A percentile compares a stretch with the other conserved stretches of the same genome.
These are phyloP conservation scores for Obelidium mucronatum DNA, from an alignment of 192 early-diverging fungal species.

Conservation along the genomic window DNA sequence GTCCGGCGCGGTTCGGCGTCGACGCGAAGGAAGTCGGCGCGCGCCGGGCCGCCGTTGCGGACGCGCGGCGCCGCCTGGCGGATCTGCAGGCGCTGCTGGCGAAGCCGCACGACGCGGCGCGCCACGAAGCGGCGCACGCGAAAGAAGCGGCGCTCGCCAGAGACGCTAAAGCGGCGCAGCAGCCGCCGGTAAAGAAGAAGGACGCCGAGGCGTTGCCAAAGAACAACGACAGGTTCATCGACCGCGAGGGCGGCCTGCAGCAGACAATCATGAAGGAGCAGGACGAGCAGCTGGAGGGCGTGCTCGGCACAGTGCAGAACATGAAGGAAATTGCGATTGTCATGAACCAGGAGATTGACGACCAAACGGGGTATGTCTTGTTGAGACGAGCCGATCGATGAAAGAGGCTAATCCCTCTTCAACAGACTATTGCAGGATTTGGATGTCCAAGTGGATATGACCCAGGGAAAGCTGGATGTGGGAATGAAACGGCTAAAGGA, in stretches of 20 bases:
- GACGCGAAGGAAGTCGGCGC: conserved; percentile 43
- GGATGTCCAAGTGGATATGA: conserved; percentile 59
- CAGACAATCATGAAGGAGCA: conserved; percentile 58
- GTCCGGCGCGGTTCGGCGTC: conserved; percentile 53
- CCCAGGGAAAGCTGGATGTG: conserved; percentile 53
- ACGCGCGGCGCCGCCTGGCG: conserved; percentile 27
- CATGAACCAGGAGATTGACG: conserved; percentile 65
- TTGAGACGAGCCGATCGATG: neutral
- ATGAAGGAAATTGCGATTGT: conserved; percentile 58
- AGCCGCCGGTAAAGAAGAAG: neutral
- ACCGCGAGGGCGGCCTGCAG: conserved; percentile 52
- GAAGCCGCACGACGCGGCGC: neutral
- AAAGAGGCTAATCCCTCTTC: too few species aligned
- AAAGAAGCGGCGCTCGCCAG: neutral
- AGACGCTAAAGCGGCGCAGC: neutral
- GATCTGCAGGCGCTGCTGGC: conserved; percentile 7
- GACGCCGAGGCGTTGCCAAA: neutral
- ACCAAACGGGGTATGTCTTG: conserved; percentile 53
- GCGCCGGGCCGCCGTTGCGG: conserved; percentile 50
- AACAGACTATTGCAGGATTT: conserved; percentile 56
- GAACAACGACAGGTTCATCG: conserved; percentile 47
- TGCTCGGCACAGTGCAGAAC: conserved; percentile 50
- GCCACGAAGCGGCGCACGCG: neutral
- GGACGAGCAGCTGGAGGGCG: conserved; percentile 61
- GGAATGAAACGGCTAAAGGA: conserved; percentile 59